Evolutionary conservation across 2,329 filamentous ascomycete species (phyloP).

Genomic region (Myotisia sp.): DNA sequence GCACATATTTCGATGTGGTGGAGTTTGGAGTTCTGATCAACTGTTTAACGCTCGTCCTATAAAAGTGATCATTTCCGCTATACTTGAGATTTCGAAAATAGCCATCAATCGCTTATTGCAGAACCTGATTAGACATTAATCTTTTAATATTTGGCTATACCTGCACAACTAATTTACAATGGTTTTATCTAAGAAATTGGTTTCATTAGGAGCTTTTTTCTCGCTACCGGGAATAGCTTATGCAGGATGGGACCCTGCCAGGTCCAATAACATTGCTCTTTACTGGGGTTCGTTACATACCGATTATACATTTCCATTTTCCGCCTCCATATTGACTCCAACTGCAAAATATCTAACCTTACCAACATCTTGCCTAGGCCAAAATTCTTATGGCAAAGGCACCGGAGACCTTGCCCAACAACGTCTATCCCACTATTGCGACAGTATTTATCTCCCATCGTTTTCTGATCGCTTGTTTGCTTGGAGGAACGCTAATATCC

Average conservation of each 20-base stretch:
- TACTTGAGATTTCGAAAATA: too few relatives aligned
- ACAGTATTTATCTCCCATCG: constrained; percentile 4
- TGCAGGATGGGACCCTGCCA: constrained; percentile 33
- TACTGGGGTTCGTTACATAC: constrained; percentile 45
- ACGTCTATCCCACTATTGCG: constrained; percentile 8
- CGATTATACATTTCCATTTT: background rate
- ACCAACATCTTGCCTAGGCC: constrained; percentile 23
- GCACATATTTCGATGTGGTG: too few relatives aligned
- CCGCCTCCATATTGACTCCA: background rate
- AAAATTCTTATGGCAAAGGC: constrained; percentile 42
- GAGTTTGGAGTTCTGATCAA: too few relatives aligned
- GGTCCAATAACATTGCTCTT: constrained; percentile 43
- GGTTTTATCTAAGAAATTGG: too few relatives aligned
- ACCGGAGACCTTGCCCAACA: constrained; percentile 9
- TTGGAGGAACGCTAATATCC: too few relatives aligned
- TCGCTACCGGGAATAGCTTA: constrained; percentile 17
- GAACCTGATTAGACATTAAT: too few relatives aligned
- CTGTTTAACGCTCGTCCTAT: too few relatives aligned
- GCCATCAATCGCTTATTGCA: too few relatives aligned
- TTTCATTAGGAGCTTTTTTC: too few relatives aligned
- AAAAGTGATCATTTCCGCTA: too few relatives aligned
- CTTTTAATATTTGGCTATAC: too few relatives aligned
- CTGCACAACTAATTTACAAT: too few relatives aligned
- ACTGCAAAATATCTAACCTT: background rate
- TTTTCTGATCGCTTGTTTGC: background rate